Evolutionary conservation across 2,329 filamentous ascomycete species (phyloP).

Genomic region (Furcasterigmium furcatum): DNA sequence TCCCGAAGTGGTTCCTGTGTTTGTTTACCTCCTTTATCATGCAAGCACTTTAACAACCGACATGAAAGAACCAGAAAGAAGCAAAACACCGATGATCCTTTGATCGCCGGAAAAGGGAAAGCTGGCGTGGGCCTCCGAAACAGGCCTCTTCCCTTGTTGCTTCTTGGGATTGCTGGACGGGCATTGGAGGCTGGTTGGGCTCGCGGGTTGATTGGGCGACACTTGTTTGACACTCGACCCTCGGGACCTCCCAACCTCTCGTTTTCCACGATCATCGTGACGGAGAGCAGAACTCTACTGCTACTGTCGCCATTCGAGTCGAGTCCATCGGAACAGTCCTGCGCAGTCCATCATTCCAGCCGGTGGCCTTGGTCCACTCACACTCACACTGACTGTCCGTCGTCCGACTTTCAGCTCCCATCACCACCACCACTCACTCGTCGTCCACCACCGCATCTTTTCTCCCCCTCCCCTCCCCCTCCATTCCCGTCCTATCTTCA

Average conservation of each 20-base stretch:
- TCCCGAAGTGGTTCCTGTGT: not conserved
- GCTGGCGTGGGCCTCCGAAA: not conserved
- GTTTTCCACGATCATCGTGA: slow-evolving; percentile 16
- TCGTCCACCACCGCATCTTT: too few relatives aligned
- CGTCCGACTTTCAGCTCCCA: too few relatives aligned
- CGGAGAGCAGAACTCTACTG: too few relatives aligned
- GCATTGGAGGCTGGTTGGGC: not conserved
- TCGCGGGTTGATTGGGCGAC: slow-evolving; percentile 10
- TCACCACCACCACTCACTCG: too few relatives aligned
- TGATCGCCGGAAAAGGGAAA: not conserved
- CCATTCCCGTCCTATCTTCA: too few relatives aligned
- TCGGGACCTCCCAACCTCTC: slow-evolving; percentile 27
- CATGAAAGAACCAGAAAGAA: not conserved
- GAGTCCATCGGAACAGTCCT: too few relatives aligned
- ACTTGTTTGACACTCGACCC: slow-evolving; percentile 3
- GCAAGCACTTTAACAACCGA: not conserved
- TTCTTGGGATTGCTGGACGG: not conserved
- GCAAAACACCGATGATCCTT: not conserved
- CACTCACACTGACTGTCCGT: too few relatives aligned
- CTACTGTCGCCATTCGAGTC: too few relatives aligned
- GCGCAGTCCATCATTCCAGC: too few relatives aligned
- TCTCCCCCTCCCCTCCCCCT: too few relatives aligned
- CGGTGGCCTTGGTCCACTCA: too few relatives aligned
- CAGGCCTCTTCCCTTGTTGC: not conserved
- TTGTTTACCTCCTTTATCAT: slow-evolving; percentile 1